Evolutionary conservation across 2,329 filamentous ascomycete genomes (phyloP).

Genomic region (Colletotrichum lentis): DNA sequence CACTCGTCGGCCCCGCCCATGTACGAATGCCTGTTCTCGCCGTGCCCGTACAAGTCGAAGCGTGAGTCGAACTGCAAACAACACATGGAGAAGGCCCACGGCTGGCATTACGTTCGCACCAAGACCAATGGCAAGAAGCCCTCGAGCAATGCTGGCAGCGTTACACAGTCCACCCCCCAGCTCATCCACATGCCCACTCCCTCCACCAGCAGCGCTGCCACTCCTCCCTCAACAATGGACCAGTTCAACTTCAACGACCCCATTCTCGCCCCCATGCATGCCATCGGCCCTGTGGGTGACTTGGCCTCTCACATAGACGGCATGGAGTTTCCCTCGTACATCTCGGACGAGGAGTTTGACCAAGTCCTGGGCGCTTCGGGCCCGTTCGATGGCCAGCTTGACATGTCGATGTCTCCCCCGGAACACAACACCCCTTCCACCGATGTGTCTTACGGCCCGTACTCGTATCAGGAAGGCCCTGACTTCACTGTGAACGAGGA

Average conservation of each 20-base stretch:
- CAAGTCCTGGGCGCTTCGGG: constrained; percentile 44
- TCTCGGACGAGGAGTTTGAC: constrained; percentile 57
- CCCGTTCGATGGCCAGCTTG: constrained; percentile 42
- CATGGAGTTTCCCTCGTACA: constrained; percentile 60
- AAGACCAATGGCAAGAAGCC: constrained; percentile 85
- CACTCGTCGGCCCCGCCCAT: constrained; percentile 82
- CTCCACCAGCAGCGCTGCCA: constrained; percentile 65
- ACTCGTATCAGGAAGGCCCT: constrained; percentile 65
- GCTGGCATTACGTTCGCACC: constrained; percentile 88
- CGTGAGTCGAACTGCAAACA: constrained; percentile 97
- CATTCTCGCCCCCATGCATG: constrained; percentile 23
- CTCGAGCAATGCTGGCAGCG: constrained; percentile 55
- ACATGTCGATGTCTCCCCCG: constrained; percentile 56
- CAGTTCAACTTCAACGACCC: constrained; percentile 40
- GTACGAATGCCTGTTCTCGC: constrained; percentile 82
- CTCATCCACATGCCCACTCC: constrained; percentile 71
- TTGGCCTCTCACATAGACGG: constrained; percentile 43
- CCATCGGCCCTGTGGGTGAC: constrained; percentile 40
- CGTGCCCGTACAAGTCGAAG: constrained; percentile 94
- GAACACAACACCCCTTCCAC: constrained; percentile 62
- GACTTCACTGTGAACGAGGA: constrained; percentile 71
- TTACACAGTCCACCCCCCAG: constrained; percentile 63
- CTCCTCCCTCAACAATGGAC: constrained; percentile 61
- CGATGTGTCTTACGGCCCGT: constrained; percentile 54
- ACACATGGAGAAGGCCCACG: constrained; percentile 97